These are phyloP conservation scores for Citrullus amarus DNA, from an alignment of 306 rosid genomes.

Conservation along the genomic window DNA sequence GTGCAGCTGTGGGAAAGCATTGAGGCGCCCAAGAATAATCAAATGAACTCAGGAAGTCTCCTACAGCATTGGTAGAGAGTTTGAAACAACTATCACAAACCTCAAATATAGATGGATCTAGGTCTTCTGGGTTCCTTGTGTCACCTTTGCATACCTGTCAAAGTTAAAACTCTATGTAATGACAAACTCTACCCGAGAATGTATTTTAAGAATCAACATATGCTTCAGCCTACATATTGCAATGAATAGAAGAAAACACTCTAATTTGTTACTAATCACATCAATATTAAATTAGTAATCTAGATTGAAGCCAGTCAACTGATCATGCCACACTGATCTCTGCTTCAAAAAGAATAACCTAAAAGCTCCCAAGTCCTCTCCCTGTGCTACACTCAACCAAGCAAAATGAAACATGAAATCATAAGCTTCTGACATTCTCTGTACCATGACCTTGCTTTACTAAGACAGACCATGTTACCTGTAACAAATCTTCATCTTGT, in stretches of 20 bases:
- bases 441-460: not conserved
- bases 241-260: not conserved
- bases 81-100: constrained; percentile 21
- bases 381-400: not conserved
- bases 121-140: constrained; percentile 56
- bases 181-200: not conserved
- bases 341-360: not conserved
- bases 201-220: not conserved
- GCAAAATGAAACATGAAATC: not conserved
- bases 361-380: not conserved
- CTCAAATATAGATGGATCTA: constrained; percentile 77
- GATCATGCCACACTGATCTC: not conserved
- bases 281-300: not conserved
- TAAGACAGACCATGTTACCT: constrained; percentile 28
- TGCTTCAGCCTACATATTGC: not conserved
- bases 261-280: not conserved
- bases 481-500: constrained; percentile 49
- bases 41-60: not conserved
- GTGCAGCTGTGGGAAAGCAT: not conserved
- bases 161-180: constrained; percentile 20
- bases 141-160: constrained; percentile 69
- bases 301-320: not conserved
- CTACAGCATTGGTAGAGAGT: not conserved
- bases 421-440: not conserved
- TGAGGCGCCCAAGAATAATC: not conserved